These are phyloP conservation scores for Isabelozyma pseudorhagii DNA, from an alignment of 805 yeast species.

Conservation along the genomic window DNA sequence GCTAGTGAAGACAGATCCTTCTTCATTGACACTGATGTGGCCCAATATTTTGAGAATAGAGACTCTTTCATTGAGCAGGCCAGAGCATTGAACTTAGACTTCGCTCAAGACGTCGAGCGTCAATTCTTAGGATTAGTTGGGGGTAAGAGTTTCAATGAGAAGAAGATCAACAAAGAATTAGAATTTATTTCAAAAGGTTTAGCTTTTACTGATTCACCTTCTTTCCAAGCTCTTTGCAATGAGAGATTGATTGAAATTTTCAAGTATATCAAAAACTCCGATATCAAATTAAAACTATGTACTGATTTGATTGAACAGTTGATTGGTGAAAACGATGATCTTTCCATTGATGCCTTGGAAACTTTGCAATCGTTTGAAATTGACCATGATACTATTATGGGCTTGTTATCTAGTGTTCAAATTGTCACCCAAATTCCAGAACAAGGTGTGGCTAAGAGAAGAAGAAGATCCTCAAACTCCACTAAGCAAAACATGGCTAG, in stretches of 20 bases:
- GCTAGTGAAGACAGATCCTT: conserved; percentile 30
- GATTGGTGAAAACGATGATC: conserved; percentile 37
- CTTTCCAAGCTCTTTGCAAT: conserved; percentile 43
- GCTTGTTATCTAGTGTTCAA: conserved; percentile 57
- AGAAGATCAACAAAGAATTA: conserved; percentile 47
- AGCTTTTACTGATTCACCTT: conserved; percentile 16
- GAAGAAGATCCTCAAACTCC: conserved; percentile 77
- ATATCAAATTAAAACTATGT: conserved; percentile 55
- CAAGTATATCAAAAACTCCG: conserved; percentile 48
- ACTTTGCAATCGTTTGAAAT: conserved; percentile 54
- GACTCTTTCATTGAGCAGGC: conserved; percentile 41
- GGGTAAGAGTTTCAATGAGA: conserved; percentile 45
- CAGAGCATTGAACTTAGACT: conserved; percentile 45
- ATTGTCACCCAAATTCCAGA: conserved; percentile 47
- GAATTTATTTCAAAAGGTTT: conserved; percentile 59
- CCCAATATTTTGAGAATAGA: conserved; percentile 36
- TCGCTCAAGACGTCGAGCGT: conserved; percentile 50
- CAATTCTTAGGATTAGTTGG: conserved; percentile 59
- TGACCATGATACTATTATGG: conserved; percentile 53
- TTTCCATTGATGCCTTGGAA: conserved; percentile 38
- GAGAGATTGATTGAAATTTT: conserved; percentile 55
- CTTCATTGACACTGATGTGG: conserved; percentile 29
- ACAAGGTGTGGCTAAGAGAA: conserved; percentile 62
- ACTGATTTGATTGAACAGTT: conserved; percentile 49
- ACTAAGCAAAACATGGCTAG: conserved; percentile 72